Evolutionary conservation across 176 grass and related monocot genomes (phyloP), one percentile per base, ranked within the genome.

Genomic region (Avena sativa): DNA sequence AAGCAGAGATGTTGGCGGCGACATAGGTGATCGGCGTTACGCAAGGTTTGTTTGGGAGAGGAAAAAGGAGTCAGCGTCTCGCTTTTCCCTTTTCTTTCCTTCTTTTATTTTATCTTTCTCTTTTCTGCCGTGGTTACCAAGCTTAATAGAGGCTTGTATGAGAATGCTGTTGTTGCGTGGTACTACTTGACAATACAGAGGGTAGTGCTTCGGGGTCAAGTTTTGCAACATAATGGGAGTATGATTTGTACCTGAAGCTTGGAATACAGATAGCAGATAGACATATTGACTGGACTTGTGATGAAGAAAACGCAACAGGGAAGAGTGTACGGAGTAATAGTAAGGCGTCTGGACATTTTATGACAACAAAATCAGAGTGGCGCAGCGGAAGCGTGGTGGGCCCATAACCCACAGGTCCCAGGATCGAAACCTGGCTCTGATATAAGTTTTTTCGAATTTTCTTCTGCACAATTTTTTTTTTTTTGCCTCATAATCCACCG

Each of bases 391-490:
- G 91, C 95, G 93, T 98, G 89, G 88, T 98, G 93, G 91, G 90
- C 95, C 93, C 93, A 95, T 98, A 98, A 95, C 95, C 90, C 91
- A 94, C 90, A 98, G 92, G 90, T 91, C 93, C 69, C 90, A 92
- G 90, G 88, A 94, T 95, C 84, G 90, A 93, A 93, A 95, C 96
- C 88, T 94, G 86, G 93, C 91, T 98, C 81, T 95, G 92, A 92
- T 92, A 95, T 0, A 2, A 0, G 25, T 19, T 40, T 40, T 74
- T 86, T 60, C 28, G 1, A 10, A 2, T 5, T 26, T 13, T 0
- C 13, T 49, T 34, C 9, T 28, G 0, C 0, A 5, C 0, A 0
- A 0, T 30, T 34, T 36, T 71, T 79, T 50, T 53, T 6, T 16
- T 17, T 36, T 2, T 56, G 1, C 0, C 1, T 2, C 32, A 60